Conservation (phyloP, 805 yeast species). For the Kluyveromyces wickerhamii region DNA sequence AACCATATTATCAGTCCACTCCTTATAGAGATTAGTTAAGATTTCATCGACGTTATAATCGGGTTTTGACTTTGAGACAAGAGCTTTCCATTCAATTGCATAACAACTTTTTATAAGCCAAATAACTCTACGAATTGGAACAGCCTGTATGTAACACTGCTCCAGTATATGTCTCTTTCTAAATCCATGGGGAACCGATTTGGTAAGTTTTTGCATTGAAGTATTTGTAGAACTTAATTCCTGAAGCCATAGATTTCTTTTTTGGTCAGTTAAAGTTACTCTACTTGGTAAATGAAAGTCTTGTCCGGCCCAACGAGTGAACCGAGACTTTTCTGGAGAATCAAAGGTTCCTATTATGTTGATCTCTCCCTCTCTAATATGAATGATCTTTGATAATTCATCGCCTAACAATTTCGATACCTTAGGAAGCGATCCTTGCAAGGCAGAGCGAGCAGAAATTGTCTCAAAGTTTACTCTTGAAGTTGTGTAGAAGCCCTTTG, state of each 20-base stretch:
- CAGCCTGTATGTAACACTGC: conserved; percentile 53
- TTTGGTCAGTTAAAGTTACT: conserved; percentile 82
- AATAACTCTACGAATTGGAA: conserved; percentile 75
- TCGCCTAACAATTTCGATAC: conserved; percentile 23
- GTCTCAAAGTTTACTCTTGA: conserved; percentile 31
- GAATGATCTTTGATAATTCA: conserved; percentile 23
- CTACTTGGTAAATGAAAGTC: conserved; percentile 34
- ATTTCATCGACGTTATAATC: conserved; percentile 19
- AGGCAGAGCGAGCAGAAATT: conserved; percentile 30
- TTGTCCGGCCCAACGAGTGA: conserved; percentile 24
- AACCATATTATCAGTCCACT: conserved; percentile 84
- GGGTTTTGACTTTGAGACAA: conserved; percentile 12
- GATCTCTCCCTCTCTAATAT: conserved; percentile 26
- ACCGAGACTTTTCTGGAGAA: conserved; percentile 7
- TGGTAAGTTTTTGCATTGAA: conserved; percentile 59
- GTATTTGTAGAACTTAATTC: conserved; percentile 64
- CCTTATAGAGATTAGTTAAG: conserved; percentile 65
- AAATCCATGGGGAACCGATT: conserved; percentile 87
- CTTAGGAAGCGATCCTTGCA: conserved; percentile 27
- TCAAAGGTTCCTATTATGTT: conserved; percentile 20
- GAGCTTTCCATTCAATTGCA: conserved; percentile 50
- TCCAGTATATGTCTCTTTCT: conserved; percentile 67
- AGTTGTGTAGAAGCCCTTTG: conserved; percentile 28
- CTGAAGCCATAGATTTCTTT: conserved; percentile 76
- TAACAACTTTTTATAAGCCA: conserved; percentile 90